These are phyloP conservation scores for Diaporthe velutina DNA, from an alignment of 2,329 filamentous ascomycete genomes.

Conservation along the genomic window DNA sequence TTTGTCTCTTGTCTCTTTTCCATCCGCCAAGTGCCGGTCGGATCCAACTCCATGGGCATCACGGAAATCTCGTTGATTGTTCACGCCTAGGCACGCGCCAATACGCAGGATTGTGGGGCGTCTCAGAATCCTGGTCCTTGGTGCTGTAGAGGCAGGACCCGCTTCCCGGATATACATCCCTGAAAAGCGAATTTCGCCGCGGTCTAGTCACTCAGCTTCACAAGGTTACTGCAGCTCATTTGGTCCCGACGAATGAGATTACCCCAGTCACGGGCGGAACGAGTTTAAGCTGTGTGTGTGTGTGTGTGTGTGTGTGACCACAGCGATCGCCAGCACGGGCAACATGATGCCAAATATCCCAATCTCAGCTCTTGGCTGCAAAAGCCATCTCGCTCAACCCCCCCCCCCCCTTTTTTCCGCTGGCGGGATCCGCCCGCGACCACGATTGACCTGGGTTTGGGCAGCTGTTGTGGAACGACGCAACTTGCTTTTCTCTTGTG, in stretches of 20 bases:
- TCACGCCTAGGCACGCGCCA: neutral
- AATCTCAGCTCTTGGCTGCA: conserved; percentile 10
- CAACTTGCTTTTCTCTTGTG: conserved; percentile 1
- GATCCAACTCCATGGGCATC: neutral
- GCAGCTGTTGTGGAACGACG: conserved; percentile 14
- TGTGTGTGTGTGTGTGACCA: too few species aligned
- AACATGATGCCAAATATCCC: conserved; percentile 17
- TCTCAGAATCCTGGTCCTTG: conserved; percentile 18
- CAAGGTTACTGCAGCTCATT: conserved; percentile 16
- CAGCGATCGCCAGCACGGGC: neutral
- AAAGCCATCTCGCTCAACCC: too few species aligned
- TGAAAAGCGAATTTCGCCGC: conserved; percentile 14
- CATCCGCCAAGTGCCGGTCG: neutral
- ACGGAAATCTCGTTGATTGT: neutral
- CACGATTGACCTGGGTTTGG: neutral
- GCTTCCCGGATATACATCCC: neutral
- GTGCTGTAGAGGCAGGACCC: neutral
- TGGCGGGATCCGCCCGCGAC: conserved; percentile 14
- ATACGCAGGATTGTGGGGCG: conserved; percentile 6
- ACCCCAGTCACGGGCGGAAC: neutral
- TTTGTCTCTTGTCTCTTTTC: neutral
- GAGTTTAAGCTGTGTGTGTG: conserved; percentile 7
- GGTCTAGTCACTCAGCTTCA: conserved; percentile 23
- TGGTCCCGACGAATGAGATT: neutral
- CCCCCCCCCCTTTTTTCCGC: conserved; percentile 1